A percentile compares a stretch with the other conserved stretches of the same genome.
Conservation (phyloP, 768 basidiomycete genomes). For the Pisolithus marmoratus region DNA sequence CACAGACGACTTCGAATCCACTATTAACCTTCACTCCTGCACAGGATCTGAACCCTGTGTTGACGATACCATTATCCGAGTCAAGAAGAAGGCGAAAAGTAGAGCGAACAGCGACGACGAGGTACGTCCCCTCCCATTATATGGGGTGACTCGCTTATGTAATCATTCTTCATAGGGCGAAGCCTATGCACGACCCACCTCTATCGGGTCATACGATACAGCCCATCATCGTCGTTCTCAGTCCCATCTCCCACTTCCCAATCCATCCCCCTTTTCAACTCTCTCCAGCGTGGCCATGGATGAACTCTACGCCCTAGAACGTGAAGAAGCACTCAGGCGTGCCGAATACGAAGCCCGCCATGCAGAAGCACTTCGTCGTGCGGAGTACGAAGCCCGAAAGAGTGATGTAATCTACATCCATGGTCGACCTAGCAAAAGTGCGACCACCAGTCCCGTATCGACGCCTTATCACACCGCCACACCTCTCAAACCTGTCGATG, state of each 20-base stretch:
- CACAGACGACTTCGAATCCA: constrained; percentile 22
- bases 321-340: constrained; percentile 73
- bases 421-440: constrained; percentile 50
- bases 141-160: neutral
- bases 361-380: constrained; percentile 60
- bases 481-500: constrained; percentile 31
- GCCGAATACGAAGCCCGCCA: constrained; percentile 83
- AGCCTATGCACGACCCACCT: constrained; percentile 55
- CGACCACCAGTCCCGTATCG: constrained; percentile 59
- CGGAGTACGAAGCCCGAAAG: constrained; percentile 53
- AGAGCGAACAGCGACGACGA: constrained; percentile 80
- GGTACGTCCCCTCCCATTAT: constrained; percentile 39
- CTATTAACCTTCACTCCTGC: constrained; percentile 23
- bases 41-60: constrained; percentile 11
- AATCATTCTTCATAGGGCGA: constrained; percentile 36
- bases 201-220: constrained; percentile 40
- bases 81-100: constrained; percentile 76
- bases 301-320: constrained; percentile 85
- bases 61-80: constrained; percentile 30
- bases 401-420: constrained; percentile 39
- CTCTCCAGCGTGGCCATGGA: constrained; percentile 78
- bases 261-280: constrained; percentile 54
- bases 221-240: constrained; percentile 26
- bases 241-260: constrained; percentile 20
- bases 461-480: constrained; percentile 32